phyloP scores from a whole-genome alignment of 2,329 filamentous ascomycete genomes.

The Ceratocystis colombiana region DNA sequence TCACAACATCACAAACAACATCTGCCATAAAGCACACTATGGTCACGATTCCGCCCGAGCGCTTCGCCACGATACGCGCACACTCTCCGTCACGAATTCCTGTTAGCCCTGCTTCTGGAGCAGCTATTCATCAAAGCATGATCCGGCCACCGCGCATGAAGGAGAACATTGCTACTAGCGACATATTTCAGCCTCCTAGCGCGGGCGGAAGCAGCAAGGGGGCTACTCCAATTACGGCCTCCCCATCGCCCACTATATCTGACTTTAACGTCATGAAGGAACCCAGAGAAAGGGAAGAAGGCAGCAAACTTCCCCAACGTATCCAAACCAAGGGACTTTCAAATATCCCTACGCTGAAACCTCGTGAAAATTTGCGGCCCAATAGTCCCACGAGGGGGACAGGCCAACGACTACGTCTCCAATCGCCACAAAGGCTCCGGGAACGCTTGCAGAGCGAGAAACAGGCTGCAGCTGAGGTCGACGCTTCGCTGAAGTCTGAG shows the following conservation, averaged over 20 bases:
- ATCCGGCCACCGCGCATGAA: slow-evolving; percentile 41
- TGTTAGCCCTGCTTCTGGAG: slow-evolving; percentile 38
- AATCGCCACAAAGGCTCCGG: slow-evolving; percentile 64
- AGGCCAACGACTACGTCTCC: slow-evolving; percentile 53
- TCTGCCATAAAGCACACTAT: slow-evolving; percentile 24
- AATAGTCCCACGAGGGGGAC: slow-evolving; percentile 34
- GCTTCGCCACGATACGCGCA: slow-evolving; percentile 28
- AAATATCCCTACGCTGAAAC: slow-evolving; percentile 45
- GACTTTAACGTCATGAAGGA: slow-evolving; percentile 24
- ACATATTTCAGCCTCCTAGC: slow-evolving; percentile 27
- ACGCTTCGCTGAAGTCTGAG: slow-evolving; percentile 61
- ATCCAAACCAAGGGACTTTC: slow-evolving; percentile 43
- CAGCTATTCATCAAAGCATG: slow-evolving; percentile 24
- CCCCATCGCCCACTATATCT: slow-evolving; percentile 26
- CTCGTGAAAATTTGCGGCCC: slow-evolving; percentile 29
- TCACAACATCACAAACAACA: slow-evolving; percentile 23
- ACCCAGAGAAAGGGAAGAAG: slow-evolving; percentile 16
- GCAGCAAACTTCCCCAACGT: slow-evolving; percentile 20
- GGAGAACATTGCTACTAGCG: slow-evolving; percentile 36
- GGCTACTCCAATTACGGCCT: slow-evolving; percentile 13
- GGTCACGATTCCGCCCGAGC: slow-evolving; percentile 24
- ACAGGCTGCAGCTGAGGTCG: slow-evolving; percentile 58
- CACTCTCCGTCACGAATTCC: slow-evolving; percentile 44
- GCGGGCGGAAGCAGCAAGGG: slow-evolving; percentile 5
- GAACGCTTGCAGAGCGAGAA: slow-evolving; percentile 80